Conservation (phyloP, 345 rosid species). For the Boechera retrofracta region DNA sequence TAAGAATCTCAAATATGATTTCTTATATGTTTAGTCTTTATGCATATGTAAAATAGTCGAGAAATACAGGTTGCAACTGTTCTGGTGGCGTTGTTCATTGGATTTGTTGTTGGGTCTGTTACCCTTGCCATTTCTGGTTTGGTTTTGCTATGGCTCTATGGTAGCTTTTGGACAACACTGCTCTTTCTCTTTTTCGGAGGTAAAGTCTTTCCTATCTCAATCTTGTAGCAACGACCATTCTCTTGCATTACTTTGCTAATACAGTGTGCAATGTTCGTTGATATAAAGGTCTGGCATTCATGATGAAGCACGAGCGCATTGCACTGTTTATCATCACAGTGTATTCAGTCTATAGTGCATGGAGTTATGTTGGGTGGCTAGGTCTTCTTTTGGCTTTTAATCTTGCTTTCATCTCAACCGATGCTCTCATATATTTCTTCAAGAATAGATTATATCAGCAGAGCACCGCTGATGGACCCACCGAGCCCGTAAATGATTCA, state of each 20-base stretch:
- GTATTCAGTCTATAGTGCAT: constrained; percentile 81
- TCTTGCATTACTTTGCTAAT: constrained; percentile 13
- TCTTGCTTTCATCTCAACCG: constrained; percentile 91
- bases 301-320: constrained; percentile 69
- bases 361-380: constrained; percentile 82
- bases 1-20: constrained; percentile 49
- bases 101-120: constrained; percentile 66
- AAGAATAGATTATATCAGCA: constrained; percentile 66
- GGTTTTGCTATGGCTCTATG: constrained; percentile 80
- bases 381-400: constrained; percentile 84
- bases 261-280: constrained; percentile 25
- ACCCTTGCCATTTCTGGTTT: constrained; percentile 67
- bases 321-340: constrained; percentile 64
- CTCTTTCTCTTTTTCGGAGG: constrained; percentile 74
- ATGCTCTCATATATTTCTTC: constrained; percentile 73
- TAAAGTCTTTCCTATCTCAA: constrained; percentile 39
- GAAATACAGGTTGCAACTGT: constrained; percentile 64
- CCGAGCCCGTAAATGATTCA: constrained; percentile 61
- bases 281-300: constrained; percentile 72
- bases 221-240: not conserved
- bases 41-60: constrained; percentile 10
- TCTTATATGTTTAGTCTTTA: constrained; percentile 13
- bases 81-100: constrained; percentile 64
- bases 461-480: constrained; percentile 53
- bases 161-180: constrained; percentile 91